Conservation (phyloP, 1,284 basidiomycete species). For the Leccinum pallidistipes region DNA sequence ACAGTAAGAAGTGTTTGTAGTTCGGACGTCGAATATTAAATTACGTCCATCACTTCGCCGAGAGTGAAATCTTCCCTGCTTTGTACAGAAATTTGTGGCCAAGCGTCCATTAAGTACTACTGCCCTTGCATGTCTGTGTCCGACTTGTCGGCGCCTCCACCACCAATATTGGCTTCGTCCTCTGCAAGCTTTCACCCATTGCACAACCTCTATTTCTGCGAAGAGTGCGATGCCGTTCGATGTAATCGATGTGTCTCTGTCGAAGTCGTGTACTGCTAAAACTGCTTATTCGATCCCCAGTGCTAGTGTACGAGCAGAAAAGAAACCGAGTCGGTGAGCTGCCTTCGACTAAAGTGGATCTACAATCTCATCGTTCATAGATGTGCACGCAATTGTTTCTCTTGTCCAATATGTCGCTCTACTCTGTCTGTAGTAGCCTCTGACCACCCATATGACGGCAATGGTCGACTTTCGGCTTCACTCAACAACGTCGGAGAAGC, state of each 20-base stretch:
- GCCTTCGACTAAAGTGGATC: neutral
- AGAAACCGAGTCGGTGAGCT: conserved; percentile 69
- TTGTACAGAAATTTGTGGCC: conserved; percentile 29
- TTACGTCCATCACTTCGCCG: neutral
- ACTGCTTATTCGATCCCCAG: conserved; percentile 99
- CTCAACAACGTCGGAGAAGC: conserved; percentile 70
- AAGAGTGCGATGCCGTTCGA: conserved; percentile 94
- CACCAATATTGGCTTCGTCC: conserved; percentile 72
- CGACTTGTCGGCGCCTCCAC: conserved; percentile 62
- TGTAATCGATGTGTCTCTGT: conserved; percentile 91
- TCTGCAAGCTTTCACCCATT: conserved; percentile 80
- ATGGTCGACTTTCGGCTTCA: conserved; percentile 49
- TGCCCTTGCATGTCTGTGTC: conserved; percentile 62
- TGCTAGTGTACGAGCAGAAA: conserved; percentile 93
- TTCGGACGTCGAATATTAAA: neutral
- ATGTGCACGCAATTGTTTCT: conserved; percentile 97
- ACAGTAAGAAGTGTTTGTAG: neutral
- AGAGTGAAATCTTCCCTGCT: neutral
- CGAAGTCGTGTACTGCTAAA: conserved; percentile 97
- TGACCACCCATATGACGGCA: conserved; percentile 71
- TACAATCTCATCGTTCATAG: conserved; percentile 42
- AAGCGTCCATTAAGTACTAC: conserved; percentile 54
- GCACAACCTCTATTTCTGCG: conserved; percentile 92
- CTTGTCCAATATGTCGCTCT: conserved; percentile 90
- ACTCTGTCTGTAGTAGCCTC: conserved; percentile 86